A percentile compares a stretch with the other conserved stretches of the same genome.
Conservation (phyloP, 1,139 yeast genomes). For the Zygosaccharomyces pseudobailii region DNA sequence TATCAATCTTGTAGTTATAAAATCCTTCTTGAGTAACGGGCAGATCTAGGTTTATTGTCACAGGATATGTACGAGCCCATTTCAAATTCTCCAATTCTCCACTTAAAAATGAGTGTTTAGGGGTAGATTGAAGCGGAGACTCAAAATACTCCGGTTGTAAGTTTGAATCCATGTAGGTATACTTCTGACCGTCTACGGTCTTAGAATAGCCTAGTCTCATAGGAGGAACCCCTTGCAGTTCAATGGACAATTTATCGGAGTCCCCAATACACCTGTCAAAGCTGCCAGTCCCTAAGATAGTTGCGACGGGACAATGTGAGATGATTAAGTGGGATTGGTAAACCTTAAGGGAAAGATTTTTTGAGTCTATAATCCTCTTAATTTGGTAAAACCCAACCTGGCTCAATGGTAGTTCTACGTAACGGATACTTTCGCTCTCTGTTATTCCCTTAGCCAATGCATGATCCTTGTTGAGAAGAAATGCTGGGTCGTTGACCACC, state of each 20-base stretch:
- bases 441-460: slow-evolving; percentile 18
- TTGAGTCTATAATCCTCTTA: slow-evolving; percentile 58
- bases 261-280: slow-evolving; percentile 65
- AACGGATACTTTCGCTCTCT: slow-evolving; percentile 37
- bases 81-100: slow-evolving; percentile 40
- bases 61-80: slow-evolving; percentile 50
- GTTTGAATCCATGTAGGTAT: slow-evolving; percentile 42
- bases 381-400: slow-evolving; percentile 74
- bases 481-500: slow-evolving; percentile 36
- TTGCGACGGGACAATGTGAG: slow-evolving; percentile 74
- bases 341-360: slow-evolving; percentile 59
- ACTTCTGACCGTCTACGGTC: slow-evolving; percentile 46
- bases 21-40: slow-evolving; percentile 49
- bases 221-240: slow-evolving; percentile 73
- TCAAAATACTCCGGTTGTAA: slow-evolving; percentile 45
- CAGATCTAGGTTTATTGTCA: slow-evolving; percentile 48
- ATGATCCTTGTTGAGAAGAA: slow-evolving; percentile 38
- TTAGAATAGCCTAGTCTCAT: slow-evolving; percentile 57
- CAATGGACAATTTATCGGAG: slow-evolving; percentile 48
- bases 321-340: slow-evolving; percentile 61
- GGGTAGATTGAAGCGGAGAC: slow-evolving; percentile 33
- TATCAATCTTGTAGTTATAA: slow-evolving; percentile 60
- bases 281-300: slow-evolving; percentile 33
- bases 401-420: slow-evolving; percentile 52
- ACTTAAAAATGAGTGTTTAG: slow-evolving; percentile 23